These are phyloP conservation scores for Zymoseptoria ardabiliae DNA, from an alignment of 2,329 filamentous ascomycete species.

Conservation along the genomic window DNA sequence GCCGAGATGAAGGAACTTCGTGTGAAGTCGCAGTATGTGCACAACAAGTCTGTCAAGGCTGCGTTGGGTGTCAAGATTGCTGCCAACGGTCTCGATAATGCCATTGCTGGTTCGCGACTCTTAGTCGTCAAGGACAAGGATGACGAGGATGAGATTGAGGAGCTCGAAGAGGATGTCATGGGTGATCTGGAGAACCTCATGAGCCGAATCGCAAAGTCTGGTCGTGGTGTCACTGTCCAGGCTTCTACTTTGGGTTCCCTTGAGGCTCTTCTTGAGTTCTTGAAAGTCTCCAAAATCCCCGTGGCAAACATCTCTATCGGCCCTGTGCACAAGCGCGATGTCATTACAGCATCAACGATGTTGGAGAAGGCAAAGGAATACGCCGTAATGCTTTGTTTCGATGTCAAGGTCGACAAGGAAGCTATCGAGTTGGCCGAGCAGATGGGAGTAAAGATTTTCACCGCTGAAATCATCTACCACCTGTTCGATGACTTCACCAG, in stretches of 20 bases:
- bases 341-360: conserved; percentile 92
- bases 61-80: conserved; percentile 98
- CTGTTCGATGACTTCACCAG: conserved; percentile 94
- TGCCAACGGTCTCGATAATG: conserved; percentile 87
- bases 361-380: conserved; percentile 90
- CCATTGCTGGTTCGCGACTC: conserved; percentile 91
- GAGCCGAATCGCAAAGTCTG: conserved; percentile 82
- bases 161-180: conserved; percentile 94
- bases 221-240: conserved; percentile 92
- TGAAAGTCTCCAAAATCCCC: conserved; percentile 92
- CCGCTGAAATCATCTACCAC: conserved; percentile 98
- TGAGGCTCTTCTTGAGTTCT: conserved; percentile 91
- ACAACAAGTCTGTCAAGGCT: conserved; percentile 99
- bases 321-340: conserved; percentile 94
- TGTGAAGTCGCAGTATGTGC: conserved; percentile 91
- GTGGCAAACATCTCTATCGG: conserved; percentile 96
- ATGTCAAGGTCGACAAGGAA: conserved; percentile 98
- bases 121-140: conserved; percentile 92
- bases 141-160: conserved; percentile 67
- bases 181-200: conserved; percentile 86
- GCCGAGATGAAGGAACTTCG: conserved; percentile 89
- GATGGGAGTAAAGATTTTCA: conserved; percentile 94
- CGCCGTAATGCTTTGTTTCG: conserved; percentile 99
- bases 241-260: conserved; percentile 95
- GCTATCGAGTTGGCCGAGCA: conserved; percentile 86